Evolutionary conservation across 805 yeast species (phyloP), one percentile per base, ranked within the genome.

Genomic region (Kuraishia borneana): DNA sequence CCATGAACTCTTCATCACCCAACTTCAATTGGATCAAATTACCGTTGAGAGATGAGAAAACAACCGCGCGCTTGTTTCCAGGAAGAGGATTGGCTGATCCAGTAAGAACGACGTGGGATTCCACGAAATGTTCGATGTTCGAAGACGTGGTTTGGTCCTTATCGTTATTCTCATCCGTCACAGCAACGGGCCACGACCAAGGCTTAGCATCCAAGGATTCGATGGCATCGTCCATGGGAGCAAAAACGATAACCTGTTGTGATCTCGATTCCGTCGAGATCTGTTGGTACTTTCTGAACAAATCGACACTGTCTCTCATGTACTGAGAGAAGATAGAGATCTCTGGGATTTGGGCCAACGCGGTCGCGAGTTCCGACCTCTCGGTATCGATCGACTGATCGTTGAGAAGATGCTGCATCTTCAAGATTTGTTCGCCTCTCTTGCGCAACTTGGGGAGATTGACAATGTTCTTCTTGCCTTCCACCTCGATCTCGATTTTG

Each of bases 111-210:
- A 81, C 57, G 51, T 84, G 95, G 26, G 77, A 68, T 38, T 68
- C 61, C 20, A 83, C 65, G 44, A 81, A 84, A 39, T 60, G 59
- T 35, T 65, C 53, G 23, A 79, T 53, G 51, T 84, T 84, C 12
- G 58, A 46, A 16, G 58, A 50, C 4, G 75, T 65, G 0, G 66
- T 56, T 21, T 58, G 53, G 36, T 77, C 85, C 30, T 68, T 65
- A 32, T 53, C 50, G 25, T 65, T 46, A 1, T 51, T 50, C 21
- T 53, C 58, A 5, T 58, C 62, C 17, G 61, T 61, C 12, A 73
- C 59, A 4, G 60, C 45, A 6, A 48, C 51, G 1, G 94, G 94
- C 53, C 79, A 84, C 48, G 79, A 78, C 95, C 94, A 85, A 16
- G 95, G 95, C 51, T 83, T 84, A 36, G 51, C 36, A 3, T 53